phyloP scores from a whole-genome alignment of 257 asterid species.

The Solanum pennellii region DNA sequence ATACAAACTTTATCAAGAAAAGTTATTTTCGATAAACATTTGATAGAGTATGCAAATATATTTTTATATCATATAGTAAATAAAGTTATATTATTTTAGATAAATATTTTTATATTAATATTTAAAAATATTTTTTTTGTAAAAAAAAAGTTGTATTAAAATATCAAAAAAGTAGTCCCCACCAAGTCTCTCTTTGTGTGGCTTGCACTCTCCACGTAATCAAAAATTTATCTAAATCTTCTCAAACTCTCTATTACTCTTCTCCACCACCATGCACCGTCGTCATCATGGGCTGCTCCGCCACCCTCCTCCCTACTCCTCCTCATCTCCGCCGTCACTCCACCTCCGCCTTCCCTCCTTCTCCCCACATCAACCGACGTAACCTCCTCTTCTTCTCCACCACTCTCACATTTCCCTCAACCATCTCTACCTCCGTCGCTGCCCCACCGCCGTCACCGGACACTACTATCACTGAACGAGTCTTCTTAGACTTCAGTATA shows the following conservation, averaged over 20 bases:
- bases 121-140: too few relatives aligned
- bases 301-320: conserved; percentile 18
- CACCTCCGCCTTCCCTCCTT: not conserved
- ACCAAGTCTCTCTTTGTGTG: conserved; percentile 16
- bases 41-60: too few relatives aligned
- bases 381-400: conserved; percentile 54
- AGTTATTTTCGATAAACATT: too few relatives aligned
- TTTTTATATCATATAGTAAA: too few relatives aligned
- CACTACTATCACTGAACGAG: conserved; percentile 76
- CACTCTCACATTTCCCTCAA: conserved; percentile 23
- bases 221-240: not conserved
- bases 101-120: too few relatives aligned
- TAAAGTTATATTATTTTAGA: too few relatives aligned
- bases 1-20: too few relatives aligned
- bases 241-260: not conserved
- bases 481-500: conserved; percentile 68
- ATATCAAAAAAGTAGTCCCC: not conserved
- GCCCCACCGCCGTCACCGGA: conserved; percentile 32
- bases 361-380: conserved; percentile 32
- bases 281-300: conserved; percentile 47
- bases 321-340: not conserved
- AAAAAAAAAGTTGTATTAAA: not conserved
- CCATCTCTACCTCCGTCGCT: conserved; percentile 27
- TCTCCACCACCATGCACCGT: conserved; percentile 35
- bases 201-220: conserved; percentile 22